Evolutionary conservation across 768 basidiomycete genomes (phyloP), one percentile per base, ranked within the genome.

Genomic region (Auricularia auricula-judae): DNA sequence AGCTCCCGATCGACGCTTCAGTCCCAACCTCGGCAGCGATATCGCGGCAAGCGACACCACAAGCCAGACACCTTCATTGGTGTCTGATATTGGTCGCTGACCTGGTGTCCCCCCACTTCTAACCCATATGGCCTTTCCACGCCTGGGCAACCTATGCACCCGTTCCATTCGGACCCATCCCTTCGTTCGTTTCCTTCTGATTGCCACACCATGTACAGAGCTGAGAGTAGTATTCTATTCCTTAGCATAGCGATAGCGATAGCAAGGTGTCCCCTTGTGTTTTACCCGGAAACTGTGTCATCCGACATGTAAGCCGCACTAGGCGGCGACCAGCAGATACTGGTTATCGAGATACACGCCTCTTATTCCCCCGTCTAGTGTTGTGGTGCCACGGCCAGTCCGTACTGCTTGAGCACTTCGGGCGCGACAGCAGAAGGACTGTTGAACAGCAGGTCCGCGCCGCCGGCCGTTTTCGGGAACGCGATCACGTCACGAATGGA

Each of bases 401-500:
- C 67, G 65, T 71, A 71, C 43, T 36, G 34, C 43, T 42, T 56
- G 63, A 93, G 75, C 39, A 82, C 77, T 39, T 82, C 79, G 29
- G 76, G 72, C 64, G 72, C 70, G 64, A 86, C 79, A 18, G 81
- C 69, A 12, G 90, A 85, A 47, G 95, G 95, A 74, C 92, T 93
- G 75, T 85, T 88, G 81, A 97, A 94, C 44, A 96, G 84, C 53
- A 86, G 83, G 76, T 98, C 95, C 29, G 85, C 82, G 4, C 95
- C 94, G 65, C 78, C 83, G 47, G 85, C 84, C 7, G 89, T 88
- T 79, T 98, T 98, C 8, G 95, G 95, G 78, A 98, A 98, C 21
- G 95, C 95, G 68, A 98, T 96, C 68, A 98, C 95, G 70, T 97
- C 93, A 66, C 93, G 83, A 69, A 98, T 98, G 44, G 93, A 93